These are phyloP conservation scores for Botrytis hyacinthi DNA, from an alignment of 2,329 filamentous ascomycete species.

Conservation along the genomic window DNA sequence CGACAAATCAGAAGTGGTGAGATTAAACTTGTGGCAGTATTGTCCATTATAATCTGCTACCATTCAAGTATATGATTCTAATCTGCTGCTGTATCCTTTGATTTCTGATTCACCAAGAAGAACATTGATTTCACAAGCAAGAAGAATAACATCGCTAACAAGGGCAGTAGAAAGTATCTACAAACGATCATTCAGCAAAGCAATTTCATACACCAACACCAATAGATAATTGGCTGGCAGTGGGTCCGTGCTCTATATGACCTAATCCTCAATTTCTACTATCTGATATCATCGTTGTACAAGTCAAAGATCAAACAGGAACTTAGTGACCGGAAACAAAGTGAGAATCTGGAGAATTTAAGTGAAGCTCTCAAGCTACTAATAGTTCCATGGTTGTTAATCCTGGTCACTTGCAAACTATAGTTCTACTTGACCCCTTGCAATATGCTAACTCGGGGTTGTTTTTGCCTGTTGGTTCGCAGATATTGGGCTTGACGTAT, in stretches of 20 bases:
- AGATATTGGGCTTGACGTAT: neutral
- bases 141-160: neutral
- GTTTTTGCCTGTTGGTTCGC: neutral
- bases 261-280: neutral
- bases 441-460: no score
- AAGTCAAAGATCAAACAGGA: neutral
- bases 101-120: neutral
- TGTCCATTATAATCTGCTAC: neutral
- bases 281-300: neutral
- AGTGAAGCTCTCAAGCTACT: neutral
- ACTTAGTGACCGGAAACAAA: neutral
- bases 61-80: neutral
- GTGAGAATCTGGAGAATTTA: neutral
- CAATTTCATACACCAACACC: no score
- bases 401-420: neutral
- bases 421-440: neutral
- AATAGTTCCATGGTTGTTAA: neutral
- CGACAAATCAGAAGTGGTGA: neutral
- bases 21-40: neutral
- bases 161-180: neutral
- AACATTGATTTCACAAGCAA: neutral
- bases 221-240: neutral
- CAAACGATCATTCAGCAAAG: neutral
- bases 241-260: neutral
- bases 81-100: neutral